Conservation (phyloP, 495 filamentous ascomycete species). For the Hyaloscypha finlandica region DNA sequence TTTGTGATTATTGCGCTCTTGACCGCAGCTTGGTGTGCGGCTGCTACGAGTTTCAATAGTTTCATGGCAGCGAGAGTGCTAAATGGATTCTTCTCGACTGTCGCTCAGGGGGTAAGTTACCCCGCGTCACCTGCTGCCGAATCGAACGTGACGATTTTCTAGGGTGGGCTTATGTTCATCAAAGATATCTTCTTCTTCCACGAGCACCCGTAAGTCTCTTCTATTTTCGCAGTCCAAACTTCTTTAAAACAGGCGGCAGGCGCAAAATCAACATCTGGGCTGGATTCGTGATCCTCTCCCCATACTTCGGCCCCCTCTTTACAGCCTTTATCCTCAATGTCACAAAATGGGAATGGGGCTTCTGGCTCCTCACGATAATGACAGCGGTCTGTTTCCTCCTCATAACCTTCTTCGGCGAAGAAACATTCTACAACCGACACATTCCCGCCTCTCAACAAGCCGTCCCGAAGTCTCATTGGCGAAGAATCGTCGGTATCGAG, state of each 20-base stretch:
- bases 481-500: slow-evolving; percentile 28
- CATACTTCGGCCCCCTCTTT: slow-evolving; percentile 63
- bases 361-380: slow-evolving; percentile 52
- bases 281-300: slow-evolving; percentile 52
- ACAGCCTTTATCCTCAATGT: slow-evolving; percentile 52
- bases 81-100: slow-evolving; percentile 65
- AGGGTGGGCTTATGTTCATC: slow-evolving; percentile 62
- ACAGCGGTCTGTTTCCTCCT: slow-evolving; percentile 49
- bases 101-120: slow-evolving; percentile 40
- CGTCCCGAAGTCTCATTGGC: slow-evolving; percentile 17
- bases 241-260: background rate
- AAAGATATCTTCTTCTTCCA: slow-evolving; percentile 70
- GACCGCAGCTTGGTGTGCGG: slow-evolving; percentile 56
- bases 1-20: slow-evolving; percentile 50
- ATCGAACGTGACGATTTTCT: slow-evolving; percentile 15
- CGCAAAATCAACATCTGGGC: slow-evolving; percentile 66
- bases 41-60: slow-evolving; percentile 51
- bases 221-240: background rate
- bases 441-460: slow-evolving; percentile 44
- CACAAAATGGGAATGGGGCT: slow-evolving; percentile 49
- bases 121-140: slow-evolving; percentile 15
- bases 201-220: slow-evolving; percentile 46
- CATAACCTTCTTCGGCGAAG: slow-evolving; percentile 54
- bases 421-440: slow-evolving; percentile 61
- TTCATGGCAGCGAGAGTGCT: slow-evolving; percentile 62